phyloP scores from a whole-genome alignment of 306 rosid genomes.

The Quercus dentata region DNA sequence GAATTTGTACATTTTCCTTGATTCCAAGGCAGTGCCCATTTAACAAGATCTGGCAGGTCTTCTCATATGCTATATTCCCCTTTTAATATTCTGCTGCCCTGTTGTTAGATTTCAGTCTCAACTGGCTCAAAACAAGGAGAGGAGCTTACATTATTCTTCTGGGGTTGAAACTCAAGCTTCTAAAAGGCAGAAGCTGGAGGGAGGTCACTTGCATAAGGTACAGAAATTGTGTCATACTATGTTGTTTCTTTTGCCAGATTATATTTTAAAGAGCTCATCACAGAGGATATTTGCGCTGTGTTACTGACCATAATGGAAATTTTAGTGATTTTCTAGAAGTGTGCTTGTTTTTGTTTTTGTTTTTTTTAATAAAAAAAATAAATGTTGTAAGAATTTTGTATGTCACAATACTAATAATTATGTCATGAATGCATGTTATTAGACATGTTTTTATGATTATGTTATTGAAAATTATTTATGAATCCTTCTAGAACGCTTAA shows the following conservation, averaged over 20 bases:
- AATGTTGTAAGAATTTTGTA: conserved; percentile 10
- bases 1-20: not conserved
- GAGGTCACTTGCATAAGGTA: conserved; percentile 78
- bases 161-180: conserved; percentile 77
- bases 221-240: conserved; percentile 18
- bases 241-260: conserved; percentile 9
- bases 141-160: conserved; percentile 41
- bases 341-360: too few relatives aligned
- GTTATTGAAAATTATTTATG: not conserved
- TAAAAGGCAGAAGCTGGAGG: conserved; percentile 89
- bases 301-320: too few relatives aligned
- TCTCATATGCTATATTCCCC: conserved; percentile 8
- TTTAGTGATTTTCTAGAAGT: conserved; percentile 1
- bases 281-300: not conserved
- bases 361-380: not conserved
- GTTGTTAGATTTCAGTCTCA: conserved; percentile 59
- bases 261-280: not conserved
- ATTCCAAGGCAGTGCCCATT: not conserved
- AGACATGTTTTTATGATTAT: conserved; percentile 2
- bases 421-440: not conserved
- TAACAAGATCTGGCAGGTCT: conserved; percentile 1
- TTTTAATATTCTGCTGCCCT: conserved; percentile 14
- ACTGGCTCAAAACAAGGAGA: conserved; percentile 45
- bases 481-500: not conserved
- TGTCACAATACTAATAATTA: not conserved